Conservation (phyloP, 2,329 filamentous ascomycete species). For the Fusarium heterosporum region DNA sequence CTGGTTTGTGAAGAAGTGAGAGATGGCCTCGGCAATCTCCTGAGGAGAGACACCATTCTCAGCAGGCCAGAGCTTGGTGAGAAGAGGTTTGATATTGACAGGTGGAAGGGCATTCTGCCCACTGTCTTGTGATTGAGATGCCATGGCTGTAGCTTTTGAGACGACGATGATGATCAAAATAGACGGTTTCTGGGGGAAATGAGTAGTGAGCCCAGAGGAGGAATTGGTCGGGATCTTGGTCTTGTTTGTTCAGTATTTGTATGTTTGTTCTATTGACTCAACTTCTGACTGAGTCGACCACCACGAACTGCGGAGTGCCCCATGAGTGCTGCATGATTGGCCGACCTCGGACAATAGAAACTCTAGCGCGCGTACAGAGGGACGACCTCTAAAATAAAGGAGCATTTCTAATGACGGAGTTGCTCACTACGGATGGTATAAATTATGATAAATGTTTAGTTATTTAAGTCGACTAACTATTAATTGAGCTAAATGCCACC, state of each 20-base stretch:
- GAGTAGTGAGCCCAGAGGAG: neutral
- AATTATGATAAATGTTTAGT: neutral
- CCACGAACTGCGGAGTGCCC: constrained; percentile 42
- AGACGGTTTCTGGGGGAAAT: neutral
- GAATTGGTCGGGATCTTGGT: constrained; percentile 9
- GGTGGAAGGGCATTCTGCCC: constrained; percentile 49
- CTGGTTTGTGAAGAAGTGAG: constrained; percentile 90
- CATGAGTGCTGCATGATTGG: constrained; percentile 38
- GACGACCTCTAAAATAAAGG: constrained; percentile 14
- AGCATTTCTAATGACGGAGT: constrained; percentile 21
- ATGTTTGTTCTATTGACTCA: constrained; percentile 45
- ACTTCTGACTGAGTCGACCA: constrained; percentile 19
- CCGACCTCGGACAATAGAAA: constrained; percentile 31
- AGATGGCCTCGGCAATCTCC: constrained; percentile 91
- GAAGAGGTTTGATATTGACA: constrained; percentile 75
- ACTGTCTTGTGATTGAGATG: constrained; percentile 44
- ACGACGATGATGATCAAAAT: neutral
- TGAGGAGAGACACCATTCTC: constrained; percentile 71
- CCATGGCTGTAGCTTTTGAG: constrained; percentile 44
- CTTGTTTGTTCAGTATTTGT: constrained; percentile 30
- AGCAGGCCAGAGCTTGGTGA: constrained; percentile 77
- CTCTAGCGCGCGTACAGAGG: constrained; percentile 9
- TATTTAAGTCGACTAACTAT: neutral
- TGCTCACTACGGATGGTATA: neutral
- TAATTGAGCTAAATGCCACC: neutral